phyloP scores from a whole-genome alignment of 1,284 basidiomycete genomes.

The Cerrena zonata region DNA sequence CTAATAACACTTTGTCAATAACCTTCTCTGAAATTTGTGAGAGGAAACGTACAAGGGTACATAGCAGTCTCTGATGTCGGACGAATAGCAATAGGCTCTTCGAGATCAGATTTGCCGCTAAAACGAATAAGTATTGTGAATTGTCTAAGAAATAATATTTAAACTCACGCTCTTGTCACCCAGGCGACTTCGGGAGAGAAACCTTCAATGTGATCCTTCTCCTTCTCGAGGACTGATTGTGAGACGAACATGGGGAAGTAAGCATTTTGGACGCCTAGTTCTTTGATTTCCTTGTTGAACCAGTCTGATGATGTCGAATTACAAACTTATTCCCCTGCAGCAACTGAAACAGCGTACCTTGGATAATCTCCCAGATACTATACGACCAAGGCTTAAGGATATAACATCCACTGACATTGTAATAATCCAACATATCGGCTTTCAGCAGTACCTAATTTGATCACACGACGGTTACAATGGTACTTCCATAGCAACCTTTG shows the following conservation, averaged over 20 bases:
- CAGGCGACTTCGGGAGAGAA: constrained; percentile 99
- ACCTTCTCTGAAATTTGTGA: not conserved
- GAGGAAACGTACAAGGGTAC: constrained; percentile 76
- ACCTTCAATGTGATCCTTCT: constrained; percentile 99
- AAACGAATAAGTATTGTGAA: not conserved
- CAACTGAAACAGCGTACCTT: constrained; percentile 46
- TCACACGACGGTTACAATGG: not conserved
- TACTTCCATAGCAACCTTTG: no score
- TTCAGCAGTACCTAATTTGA: constrained; percentile 81
- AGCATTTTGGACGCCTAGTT: constrained; percentile 91
- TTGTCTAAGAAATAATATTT: not conserved
- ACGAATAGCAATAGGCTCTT: constrained; percentile 96
- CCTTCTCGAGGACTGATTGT: constrained; percentile 84
- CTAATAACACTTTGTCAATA: constrained; percentile 21
- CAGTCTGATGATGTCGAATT: constrained; percentile 51
- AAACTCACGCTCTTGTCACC: constrained; percentile 89
- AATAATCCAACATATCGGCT: constrained; percentile 99
- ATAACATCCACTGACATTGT: constrained; percentile 97
- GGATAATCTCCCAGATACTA: constrained; percentile 94
- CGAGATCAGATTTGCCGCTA: constrained; percentile 87
- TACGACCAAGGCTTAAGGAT: constrained; percentile 98
- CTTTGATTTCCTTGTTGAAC: constrained; percentile 91
- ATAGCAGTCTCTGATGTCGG: constrained; percentile 97
- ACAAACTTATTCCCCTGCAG: no score
- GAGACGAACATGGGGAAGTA: constrained; percentile 99